phyloP scores from a whole-genome alignment of 495 filamentous ascomycete genomes.

The Aspergillus olivimuriae region DNA sequence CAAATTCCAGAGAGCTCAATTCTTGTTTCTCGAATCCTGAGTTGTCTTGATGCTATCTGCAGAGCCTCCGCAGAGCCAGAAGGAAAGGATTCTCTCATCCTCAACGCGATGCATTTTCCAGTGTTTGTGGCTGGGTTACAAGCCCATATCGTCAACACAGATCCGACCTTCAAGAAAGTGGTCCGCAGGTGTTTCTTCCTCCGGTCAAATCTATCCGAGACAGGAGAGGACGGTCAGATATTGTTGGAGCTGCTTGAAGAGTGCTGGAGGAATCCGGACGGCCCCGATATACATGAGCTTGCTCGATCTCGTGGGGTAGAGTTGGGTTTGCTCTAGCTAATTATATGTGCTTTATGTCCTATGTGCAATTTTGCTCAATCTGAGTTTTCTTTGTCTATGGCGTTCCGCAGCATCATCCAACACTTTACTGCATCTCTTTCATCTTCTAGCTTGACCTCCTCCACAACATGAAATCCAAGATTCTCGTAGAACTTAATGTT shows the following conservation, averaged over 20 bases:
- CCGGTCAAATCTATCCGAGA: not conserved
- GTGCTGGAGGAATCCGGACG: slow-evolving; percentile 18
- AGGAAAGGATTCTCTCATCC: slow-evolving; percentile 15
- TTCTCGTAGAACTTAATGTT: slow-evolving; percentile 24
- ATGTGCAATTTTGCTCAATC: slow-evolving; percentile 1
- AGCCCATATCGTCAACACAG: slow-evolving; percentile 11
- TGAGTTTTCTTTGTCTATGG: not conserved
- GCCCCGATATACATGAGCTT: slow-evolving; percentile 18
- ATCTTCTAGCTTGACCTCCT: slow-evolving; percentile 20
- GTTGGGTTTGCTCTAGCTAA: slow-evolving; percentile 20
- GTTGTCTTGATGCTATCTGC: slow-evolving; percentile 25
- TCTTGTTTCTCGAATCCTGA: slow-evolving; percentile 24
- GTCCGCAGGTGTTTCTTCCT: slow-evolving; percentile 9
- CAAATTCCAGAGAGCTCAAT: no score
- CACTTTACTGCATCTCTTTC: slow-evolving; percentile 12
- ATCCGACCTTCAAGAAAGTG: slow-evolving; percentile 15
- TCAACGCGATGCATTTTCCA: slow-evolving; percentile 27
- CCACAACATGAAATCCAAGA: slow-evolving; percentile 19
- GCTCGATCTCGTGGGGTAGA: slow-evolving; percentile 21
- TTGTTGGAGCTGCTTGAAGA: slow-evolving; percentile 24
- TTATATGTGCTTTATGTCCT: not conserved
- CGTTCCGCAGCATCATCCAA: slow-evolving; percentile 23
- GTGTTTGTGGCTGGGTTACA: slow-evolving; percentile 24
- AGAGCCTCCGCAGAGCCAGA: slow-evolving; percentile 10
- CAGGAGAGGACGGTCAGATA: slow-evolving; percentile 4